Base-by-base conservation (phyloP, 1,284 basidiomycete genomes). In the Volvariella surrecta region DNA sequence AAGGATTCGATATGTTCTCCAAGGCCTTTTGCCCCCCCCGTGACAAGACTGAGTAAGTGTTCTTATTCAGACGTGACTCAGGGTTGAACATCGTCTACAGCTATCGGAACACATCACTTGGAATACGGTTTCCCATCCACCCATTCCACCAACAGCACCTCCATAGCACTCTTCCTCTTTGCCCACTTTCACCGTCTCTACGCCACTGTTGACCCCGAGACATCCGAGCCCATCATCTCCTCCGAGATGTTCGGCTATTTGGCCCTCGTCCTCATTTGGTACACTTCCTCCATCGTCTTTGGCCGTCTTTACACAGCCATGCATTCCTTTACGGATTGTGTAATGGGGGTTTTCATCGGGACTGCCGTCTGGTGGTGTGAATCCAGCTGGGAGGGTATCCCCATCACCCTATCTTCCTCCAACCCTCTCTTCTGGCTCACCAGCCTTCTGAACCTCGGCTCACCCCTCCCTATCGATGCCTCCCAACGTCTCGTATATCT, bases 91-190 rank as follows among this genome's bases (percentile, higher is more conserved):
- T 28, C 11, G 6, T 39, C 40, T 32, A 39, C 52, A 92, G 89
- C 83, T 2, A 86, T 92, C 51, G 86, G 88, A 31, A 80, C 74
- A 0, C 89, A 91, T 56, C 88, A 91, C 52, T 71, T 89, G 2
- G 89, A 92, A 63, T 93, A 92, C 57, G 94, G 95, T 13, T 97
- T 98, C 58, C 94, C 93, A 0, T 97, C 93, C 0, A 97, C 94
- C 0, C 95, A 99, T 58, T 89, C 91, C 1, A 92, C 94, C 1
- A 97, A 95, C 59, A 79, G 81, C 39, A 76, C 93, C 44, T 91
- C 89, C 30, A 89, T 95, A 50, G 91, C 90, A 0, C 71, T 95
- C 3, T 88, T 84, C 59, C 67, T 89, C 51, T 80, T 75, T 50
- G 63, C 74, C 3, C 66, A 79, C 42, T 56, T 82, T 37, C 71